Conservation (phyloP, 202 grass and related monocot species). For the Musa balbisiana region DNA sequence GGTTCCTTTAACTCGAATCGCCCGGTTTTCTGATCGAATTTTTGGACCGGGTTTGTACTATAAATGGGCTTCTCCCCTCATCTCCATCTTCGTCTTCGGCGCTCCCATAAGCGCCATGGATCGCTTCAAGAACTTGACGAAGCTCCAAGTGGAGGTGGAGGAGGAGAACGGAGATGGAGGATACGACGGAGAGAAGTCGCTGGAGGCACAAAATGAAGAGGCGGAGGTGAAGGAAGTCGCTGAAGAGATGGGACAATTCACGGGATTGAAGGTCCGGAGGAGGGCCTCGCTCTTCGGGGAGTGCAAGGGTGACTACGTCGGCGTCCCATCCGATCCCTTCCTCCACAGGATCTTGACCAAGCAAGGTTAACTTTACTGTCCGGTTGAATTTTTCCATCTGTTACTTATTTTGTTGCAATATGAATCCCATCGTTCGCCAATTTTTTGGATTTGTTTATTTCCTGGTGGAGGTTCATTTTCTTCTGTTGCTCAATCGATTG, state of each 20-base stretch:
- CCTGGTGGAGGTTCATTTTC: neutral
- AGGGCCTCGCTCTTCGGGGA: slow-evolving; percentile 47
- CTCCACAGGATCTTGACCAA: slow-evolving; percentile 80
- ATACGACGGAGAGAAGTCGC: neutral
- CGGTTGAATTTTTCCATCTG: neutral
- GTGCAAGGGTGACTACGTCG: slow-evolving; percentile 79
- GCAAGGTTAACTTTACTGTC: slow-evolving; percentile 44
- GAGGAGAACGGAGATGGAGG: slow-evolving; percentile 17
- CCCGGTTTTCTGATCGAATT: neutral
- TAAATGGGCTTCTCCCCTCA: neutral
- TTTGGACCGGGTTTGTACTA: neutral
- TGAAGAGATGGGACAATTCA: slow-evolving; percentile 34
- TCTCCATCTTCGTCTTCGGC: neutral
- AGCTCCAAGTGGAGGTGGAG: slow-evolving; percentile 38
- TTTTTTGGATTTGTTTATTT: neutral
- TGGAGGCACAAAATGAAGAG: neutral
- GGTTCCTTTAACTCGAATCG: neutral
- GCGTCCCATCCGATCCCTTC: slow-evolving; percentile 59
- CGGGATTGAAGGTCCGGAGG: slow-evolving; percentile 57
- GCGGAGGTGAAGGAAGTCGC: slow-evolving; percentile 21
- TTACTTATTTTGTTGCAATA: neutral
- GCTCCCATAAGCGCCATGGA: slow-evolving; percentile 31
- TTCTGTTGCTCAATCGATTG: neutral
- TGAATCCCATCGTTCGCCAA: neutral
- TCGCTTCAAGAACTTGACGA: slow-evolving; percentile 54